Conservation (phyloP, 257 asterid genomes). For the Solanum bulbocastanum region DNA sequence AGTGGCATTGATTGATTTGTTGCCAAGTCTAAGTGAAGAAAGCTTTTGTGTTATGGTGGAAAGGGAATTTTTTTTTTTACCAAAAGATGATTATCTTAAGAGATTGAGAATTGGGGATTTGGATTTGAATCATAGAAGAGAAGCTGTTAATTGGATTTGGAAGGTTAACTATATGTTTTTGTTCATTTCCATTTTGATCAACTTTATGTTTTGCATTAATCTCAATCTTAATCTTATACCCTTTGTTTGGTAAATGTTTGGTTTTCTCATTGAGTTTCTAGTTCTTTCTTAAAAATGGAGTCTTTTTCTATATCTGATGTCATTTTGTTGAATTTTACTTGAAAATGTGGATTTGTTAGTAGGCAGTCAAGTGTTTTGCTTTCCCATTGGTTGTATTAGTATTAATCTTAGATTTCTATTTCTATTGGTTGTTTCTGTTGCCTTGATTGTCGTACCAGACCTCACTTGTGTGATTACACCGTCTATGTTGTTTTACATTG, state of each 20-base stretch:
- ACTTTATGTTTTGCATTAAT: neutral
- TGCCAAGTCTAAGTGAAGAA: constrained; percentile 37
- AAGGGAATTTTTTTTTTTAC: constrained; percentile 42
- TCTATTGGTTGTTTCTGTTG: neutral
- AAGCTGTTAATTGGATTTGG: constrained; percentile 72
- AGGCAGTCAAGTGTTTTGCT: neutral
- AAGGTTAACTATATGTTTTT: constrained; percentile 33
- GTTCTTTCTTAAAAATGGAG: neutral
- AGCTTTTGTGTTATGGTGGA: constrained; percentile 42
- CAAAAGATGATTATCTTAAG: constrained; percentile 48
- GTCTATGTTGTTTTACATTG: neutral
- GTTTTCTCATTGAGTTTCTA: neutral
- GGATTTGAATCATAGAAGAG: constrained; percentile 49
- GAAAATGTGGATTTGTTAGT: neutral
- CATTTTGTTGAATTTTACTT: neutral
- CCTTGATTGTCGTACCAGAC: neutral
- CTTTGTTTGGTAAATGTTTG: neutral
- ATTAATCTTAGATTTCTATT: neutral
- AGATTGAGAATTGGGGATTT: constrained; percentile 68
- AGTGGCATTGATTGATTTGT: constrained; percentile 20
- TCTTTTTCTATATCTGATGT: neutral
- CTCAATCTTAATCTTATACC: neutral
- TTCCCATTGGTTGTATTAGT: neutral
- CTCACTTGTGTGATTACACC: neutral
- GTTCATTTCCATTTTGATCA: neutral